Base-by-base conservation (phyloP, 1,139 yeast genomes). In the Debaryomycetaceae sp. region DNA sequence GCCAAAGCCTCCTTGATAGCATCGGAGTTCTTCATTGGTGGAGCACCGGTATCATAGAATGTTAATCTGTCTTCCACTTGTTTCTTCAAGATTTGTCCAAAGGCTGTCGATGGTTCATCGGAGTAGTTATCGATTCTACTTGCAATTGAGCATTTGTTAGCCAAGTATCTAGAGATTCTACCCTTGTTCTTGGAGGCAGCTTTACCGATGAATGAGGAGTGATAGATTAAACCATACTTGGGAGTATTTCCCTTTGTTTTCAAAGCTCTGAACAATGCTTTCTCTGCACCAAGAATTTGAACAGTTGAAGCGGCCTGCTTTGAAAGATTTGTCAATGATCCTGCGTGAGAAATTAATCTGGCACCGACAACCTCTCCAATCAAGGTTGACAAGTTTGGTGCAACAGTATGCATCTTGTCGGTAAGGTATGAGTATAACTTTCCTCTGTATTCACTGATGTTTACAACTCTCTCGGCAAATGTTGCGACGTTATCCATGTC, bases 341-440 rank as follows among this genome's bases (percentile, higher is more conserved):
- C 99, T 45, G 98, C 89, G 64, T 95, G 99, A 42, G 99, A 93
- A 65, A 93, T 95, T 63, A 93, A 81, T 72, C 99, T 83, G 48
- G 99, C 99, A 70, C 99, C 99, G 49, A 93, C 97, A 60, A 95
- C 82, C 75, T 93, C 99, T 64, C 99, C 99, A 58, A 93, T 95
- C 57, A 93, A 80, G 48, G 93, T 86, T 44, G 99, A 87, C 66
- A 95, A 81, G 70, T 93, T 93, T 63, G 99, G 99, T 52, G 99
- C 99, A 70, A 93, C 93, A 45, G 96, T 96, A 75, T 87, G 88
- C 99, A 93, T 93, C 76, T 97, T 88, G 50, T 93, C 85, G 44
- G 88, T 79, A 63, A 93, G 77, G 70, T 93, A 93, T 71, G 86
- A 84, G 55, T 91, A 87, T 58, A 93, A 78, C 68, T 87, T 90